Evolutionary conservation across 2,329 filamentous ascomycete genomes (phyloP).

Genomic region (Cadophora sp.): DNA sequence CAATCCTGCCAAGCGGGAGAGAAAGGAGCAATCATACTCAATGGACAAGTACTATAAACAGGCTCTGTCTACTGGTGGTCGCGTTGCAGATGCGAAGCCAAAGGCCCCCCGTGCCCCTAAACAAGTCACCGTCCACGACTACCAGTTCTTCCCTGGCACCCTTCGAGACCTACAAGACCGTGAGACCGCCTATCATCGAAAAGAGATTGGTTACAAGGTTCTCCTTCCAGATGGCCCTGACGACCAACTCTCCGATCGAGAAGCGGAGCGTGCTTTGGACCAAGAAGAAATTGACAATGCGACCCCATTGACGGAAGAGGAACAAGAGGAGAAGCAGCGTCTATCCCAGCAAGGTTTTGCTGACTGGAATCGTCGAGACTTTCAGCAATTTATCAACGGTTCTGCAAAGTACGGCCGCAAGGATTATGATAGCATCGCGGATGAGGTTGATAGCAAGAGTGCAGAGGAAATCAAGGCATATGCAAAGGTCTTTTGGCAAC

Average conservation of each 20-base stretch:
- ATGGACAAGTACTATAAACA: constrained; percentile 99
- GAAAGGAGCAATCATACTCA: constrained; percentile 96
- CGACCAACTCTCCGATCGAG: constrained; percentile 83
- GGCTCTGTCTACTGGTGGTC: constrained; percentile 80
- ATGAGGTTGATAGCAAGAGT: constrained; percentile 91
- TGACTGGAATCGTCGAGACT: constrained; percentile 96
- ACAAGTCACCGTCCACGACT: constrained; percentile 91
- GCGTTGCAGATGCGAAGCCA: constrained; percentile 84
- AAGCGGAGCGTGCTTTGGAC: constrained; percentile 85
- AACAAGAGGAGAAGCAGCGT: constrained; percentile 83
- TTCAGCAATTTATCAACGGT: constrained; percentile 97
- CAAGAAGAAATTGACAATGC: constrained; percentile 95
- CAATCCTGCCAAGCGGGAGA: constrained; percentile 96
- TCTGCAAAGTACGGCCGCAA: constrained; percentile 90
- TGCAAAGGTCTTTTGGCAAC: constrained; percentile 95
- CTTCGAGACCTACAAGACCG: constrained; percentile 92
- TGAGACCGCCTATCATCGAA: constrained; percentile 94
- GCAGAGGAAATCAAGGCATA: constrained; percentile 87
- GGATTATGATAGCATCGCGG: constrained; percentile 84
- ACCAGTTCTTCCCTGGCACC: constrained; percentile 91
- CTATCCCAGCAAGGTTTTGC: constrained; percentile 87
- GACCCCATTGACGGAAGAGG: constrained; percentile 84
- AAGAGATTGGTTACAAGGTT: constrained; percentile 95
- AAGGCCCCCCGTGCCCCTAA: constrained; percentile 96
- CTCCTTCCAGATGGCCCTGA: constrained; percentile 88